A percentile compares a stretch with the other conserved stretches of the same genome.
phyloP scores from a whole-genome alignment of 768 basidiomycete species.

The Tricholoma hemisulphureum region DNA sequence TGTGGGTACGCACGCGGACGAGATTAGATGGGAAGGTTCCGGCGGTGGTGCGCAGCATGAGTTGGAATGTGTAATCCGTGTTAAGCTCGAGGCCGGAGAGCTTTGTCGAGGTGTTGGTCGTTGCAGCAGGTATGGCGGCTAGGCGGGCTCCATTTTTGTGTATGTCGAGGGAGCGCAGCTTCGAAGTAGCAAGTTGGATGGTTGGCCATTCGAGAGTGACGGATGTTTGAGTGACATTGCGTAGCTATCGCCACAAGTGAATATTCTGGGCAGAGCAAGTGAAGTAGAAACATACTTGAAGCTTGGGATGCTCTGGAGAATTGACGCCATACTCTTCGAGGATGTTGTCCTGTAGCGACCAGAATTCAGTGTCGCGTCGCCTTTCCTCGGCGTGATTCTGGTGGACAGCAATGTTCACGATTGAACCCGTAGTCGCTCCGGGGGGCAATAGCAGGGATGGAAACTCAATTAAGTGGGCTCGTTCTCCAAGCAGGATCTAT shows the following conservation, averaged over 20 bases:
- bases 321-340: slow-evolving; percentile 66
- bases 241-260: slow-evolving; percentile 47
- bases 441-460: slow-evolving; percentile 93
- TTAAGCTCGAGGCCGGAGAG: slow-evolving; percentile 78
- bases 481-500: slow-evolving; percentile 88
- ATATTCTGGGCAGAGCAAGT: neutral
- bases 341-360: slow-evolving; percentile 80
- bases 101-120: slow-evolving; percentile 84
- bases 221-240: slow-evolving; percentile 95
- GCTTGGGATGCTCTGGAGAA: slow-evolving; percentile 68
- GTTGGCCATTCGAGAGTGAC: slow-evolving; percentile 95
- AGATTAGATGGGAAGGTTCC: slow-evolving; percentile 87
- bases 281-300: slow-evolving; percentile 52
- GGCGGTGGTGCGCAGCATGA: slow-evolving; percentile 88
- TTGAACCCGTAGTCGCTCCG: slow-evolving; percentile 89
- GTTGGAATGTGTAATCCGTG: slow-evolving; percentile 91
- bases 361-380: slow-evolving; percentile 78
- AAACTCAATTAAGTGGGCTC: slow-evolving; percentile 96
- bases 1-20: slow-evolving; percentile 84
- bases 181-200: slow-evolving; percentile 80
- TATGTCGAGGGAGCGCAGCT: slow-evolving; percentile 86
- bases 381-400: slow-evolving; percentile 85
- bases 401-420: slow-evolving; percentile 94
- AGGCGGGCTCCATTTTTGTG: slow-evolving; percentile 89
- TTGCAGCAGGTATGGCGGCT: slow-evolving; percentile 79